Evolutionary conservation across 345 rosid species (phyloP).

Genomic region (Geranium brycei): DNA sequence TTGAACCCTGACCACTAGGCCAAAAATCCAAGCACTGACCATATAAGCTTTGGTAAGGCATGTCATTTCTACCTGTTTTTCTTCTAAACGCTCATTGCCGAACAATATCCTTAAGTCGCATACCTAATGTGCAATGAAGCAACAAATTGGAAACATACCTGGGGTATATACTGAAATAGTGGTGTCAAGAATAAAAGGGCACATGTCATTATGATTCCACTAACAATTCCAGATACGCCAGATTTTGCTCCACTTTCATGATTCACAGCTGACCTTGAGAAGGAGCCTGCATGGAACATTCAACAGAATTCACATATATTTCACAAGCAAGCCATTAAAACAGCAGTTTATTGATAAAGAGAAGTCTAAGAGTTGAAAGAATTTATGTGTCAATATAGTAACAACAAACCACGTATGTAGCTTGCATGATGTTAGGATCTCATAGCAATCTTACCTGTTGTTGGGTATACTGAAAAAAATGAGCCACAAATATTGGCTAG

Average conservation of each 20-base stretch:
- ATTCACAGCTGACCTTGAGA: constrained; percentile 97
- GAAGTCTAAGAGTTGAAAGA: too few species aligned
- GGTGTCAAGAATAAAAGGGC: constrained; percentile 81
- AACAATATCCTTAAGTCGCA: too few species aligned
- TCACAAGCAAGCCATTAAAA: not conserved
- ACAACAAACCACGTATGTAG: constrained; percentile 2
- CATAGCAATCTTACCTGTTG: constrained; percentile 59
- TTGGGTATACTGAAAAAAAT: constrained; percentile 75
- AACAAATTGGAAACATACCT: constrained; percentile 34
- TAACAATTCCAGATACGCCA: constrained; percentile 69
- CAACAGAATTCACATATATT: not conserved
- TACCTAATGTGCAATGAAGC: not conserved
- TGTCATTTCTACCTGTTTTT: not conserved
- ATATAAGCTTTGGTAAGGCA: too few species aligned
- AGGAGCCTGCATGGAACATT: constrained; percentile 58
- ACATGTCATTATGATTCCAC: constrained; percentile 75
- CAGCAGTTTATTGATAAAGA: too few species aligned
- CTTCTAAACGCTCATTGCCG: not conserved
- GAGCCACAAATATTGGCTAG: constrained; percentile 84
- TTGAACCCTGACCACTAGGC: too few species aligned
- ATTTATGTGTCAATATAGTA: too few species aligned
- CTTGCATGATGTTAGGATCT: constrained; percentile 6
- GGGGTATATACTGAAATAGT: constrained; percentile 75
- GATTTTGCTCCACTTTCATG: constrained; percentile 94
- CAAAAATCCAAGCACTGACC: too few species aligned